Evolutionary conservation across 805 yeast genomes (phyloP).

Genomic region (Teunomyces lycoperdinae): DNA sequence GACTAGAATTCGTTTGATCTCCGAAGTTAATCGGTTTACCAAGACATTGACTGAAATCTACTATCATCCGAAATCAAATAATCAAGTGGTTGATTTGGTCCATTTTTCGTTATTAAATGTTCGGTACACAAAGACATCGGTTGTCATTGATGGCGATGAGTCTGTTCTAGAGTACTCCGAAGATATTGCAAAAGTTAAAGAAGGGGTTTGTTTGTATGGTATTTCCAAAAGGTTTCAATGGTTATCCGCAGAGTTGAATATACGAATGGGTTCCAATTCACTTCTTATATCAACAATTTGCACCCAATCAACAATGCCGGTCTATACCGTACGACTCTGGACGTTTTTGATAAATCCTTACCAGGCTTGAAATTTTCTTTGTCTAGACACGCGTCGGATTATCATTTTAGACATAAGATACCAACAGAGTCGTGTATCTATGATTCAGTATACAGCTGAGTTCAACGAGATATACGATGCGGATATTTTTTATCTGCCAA

Average conservation of each 20-base stretch:
- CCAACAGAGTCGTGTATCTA: slow-evolving; percentile 13
- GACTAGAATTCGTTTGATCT: not conserved
- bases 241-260: slow-evolving; percentile 12
- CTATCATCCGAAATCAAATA: slow-evolving; percentile 13
- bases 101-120: slow-evolving; percentile 19
- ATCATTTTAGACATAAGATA: slow-evolving; percentile 13
- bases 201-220: slow-evolving; percentile 5
- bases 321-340: slow-evolving; percentile 29
- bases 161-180: not conserved
- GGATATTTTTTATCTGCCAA: not conserved
- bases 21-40: not conserved
- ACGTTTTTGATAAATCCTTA: slow-evolving; percentile 24
- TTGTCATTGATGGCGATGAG: not conserved
- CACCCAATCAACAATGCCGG: slow-evolving; percentile 24
- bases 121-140: slow-evolving; percentile 12
- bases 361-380: slow-evolving; percentile 32
- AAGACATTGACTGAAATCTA: slow-evolving; percentile 3
- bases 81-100: slow-evolving; percentile 16
- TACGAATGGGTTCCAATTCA: slow-evolving; percentile 14
- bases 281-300: slow-evolving; percentile 41
- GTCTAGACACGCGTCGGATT: slow-evolving; percentile 19
- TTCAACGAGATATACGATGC: slow-evolving; percentile 4
- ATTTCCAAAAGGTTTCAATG: slow-evolving; percentile 12
- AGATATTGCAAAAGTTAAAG: slow-evolving; percentile 5
- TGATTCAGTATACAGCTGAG: slow-evolving; percentile 11